Evolutionary conservation across 2,329 filamentous ascomycete species (phyloP).

Genomic region (Xylariomycetidae sp.): DNA sequence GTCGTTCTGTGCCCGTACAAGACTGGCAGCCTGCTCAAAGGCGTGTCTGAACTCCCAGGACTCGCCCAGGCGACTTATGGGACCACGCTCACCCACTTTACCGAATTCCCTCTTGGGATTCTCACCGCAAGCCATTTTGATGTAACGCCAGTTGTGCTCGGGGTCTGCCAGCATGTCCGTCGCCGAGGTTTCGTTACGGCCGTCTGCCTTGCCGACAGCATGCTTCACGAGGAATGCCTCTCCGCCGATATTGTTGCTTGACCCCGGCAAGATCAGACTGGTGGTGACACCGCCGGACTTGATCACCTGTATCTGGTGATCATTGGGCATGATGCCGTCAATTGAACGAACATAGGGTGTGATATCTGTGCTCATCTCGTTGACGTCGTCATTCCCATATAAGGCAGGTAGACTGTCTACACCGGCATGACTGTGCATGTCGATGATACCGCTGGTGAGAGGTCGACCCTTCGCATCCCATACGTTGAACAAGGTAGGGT

Average conservation of each 20-base stretch:
- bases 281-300: constrained; percentile 69
- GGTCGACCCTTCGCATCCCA: constrained; percentile 55
- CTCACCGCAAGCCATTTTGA: constrained; percentile 73
- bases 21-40: constrained; percentile 54
- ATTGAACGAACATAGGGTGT: constrained; percentile 64
- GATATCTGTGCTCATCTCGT: constrained; percentile 58
- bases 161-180: constrained; percentile 61
- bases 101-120: constrained; percentile 61
- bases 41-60: constrained; percentile 64
- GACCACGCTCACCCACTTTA: constrained; percentile 44
- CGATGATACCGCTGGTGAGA: constrained; percentile 61
- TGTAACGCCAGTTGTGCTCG: constrained; percentile 60
- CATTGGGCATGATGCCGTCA: constrained; percentile 57
- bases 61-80: constrained; percentile 59
- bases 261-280: constrained; percentile 60
- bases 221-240: constrained; percentile 66
- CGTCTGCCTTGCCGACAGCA: constrained; percentile 53
- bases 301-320: constrained; percentile 61
- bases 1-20: constrained; percentile 58
- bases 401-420: constrained; percentile 52
- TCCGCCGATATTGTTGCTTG: constrained; percentile 67
- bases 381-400: constrained; percentile 50
- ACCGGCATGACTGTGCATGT: constrained; percentile 66
- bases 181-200: constrained; percentile 57
- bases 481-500: constrained; percentile 45